These are phyloP conservation scores for Metrosideros polymorpha DNA, from an alignment of 441 rosid species.

Conservation along the genomic window DNA sequence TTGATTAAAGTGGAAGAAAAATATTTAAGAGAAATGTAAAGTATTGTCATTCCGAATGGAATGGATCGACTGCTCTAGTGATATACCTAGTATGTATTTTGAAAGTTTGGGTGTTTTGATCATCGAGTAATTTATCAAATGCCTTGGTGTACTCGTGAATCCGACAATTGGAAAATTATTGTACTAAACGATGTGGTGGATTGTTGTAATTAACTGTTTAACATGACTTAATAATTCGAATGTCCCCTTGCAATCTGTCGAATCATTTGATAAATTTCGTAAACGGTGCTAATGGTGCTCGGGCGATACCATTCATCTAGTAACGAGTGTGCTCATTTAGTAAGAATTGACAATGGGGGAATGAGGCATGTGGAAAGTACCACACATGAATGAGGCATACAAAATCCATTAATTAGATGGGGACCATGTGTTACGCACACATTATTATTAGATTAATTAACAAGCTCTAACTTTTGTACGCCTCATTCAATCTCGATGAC, in stretches of 20 bases:
- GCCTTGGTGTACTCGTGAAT: not conserved
- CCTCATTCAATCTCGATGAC: too few relatives aligned
- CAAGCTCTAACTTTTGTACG: too few relatives aligned
- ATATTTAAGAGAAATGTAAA: too few relatives aligned
- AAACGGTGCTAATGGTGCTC: not conserved
- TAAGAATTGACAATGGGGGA: not conserved
- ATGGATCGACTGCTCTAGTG: not conserved
- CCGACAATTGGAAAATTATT: too few relatives aligned
- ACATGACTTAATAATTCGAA: not conserved
- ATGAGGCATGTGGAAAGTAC: not conserved
- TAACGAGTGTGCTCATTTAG: not conserved
- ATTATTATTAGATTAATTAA: not conserved
- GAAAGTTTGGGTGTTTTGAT: too few relatives aligned
- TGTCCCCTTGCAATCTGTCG: not conserved
- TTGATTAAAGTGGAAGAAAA: not conserved
- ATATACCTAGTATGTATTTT: not conserved
- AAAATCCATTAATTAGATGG: not conserved
- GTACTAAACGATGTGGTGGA: not conserved
- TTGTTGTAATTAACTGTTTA: not conserved
- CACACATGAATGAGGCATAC: not conserved
- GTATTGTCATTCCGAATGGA: not conserved
- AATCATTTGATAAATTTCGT: not conserved
- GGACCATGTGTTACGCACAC: not conserved
- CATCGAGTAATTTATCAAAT: not conserved
- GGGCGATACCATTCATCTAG: not conserved